Evolutionary conservation across 805 yeast species (phyloP).

Genomic region (Sugiyamaella floridensis): DNA sequence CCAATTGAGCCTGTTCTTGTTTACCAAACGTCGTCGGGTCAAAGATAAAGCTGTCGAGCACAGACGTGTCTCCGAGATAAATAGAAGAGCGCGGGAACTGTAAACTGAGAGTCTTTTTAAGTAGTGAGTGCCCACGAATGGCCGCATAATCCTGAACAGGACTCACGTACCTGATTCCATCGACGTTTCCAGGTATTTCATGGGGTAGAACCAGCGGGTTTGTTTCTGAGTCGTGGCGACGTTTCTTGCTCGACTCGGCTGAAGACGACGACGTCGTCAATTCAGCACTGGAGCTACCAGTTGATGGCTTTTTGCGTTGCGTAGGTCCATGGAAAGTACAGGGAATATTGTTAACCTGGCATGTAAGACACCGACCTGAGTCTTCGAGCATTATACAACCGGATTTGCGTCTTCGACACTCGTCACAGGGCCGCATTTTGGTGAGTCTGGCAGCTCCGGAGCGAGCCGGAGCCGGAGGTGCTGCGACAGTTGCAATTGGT

Average conservation of each 20-base stretch:
- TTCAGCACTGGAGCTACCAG: constrained; percentile 21
- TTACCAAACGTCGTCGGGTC: constrained; percentile 59
- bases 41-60: constrained; percentile 66
- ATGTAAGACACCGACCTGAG: constrained; percentile 56
- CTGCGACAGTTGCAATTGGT: neutral
- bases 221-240: neutral
- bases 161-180: constrained; percentile 27
- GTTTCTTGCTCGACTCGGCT: neutral
- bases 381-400: constrained; percentile 62
- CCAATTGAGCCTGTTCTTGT: constrained; percentile 73
- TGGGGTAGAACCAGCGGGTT: neutral
- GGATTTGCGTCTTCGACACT: constrained; percentile 72
- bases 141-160: constrained; percentile 64
- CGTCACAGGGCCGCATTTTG: constrained; percentile 62
- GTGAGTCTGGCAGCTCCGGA: constrained; percentile 6
- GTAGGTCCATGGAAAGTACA: constrained; percentile 62
- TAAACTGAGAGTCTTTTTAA: constrained; percentile 62
- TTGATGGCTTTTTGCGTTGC: constrained; percentile 26
- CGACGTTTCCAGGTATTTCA: neutral
- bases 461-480: neutral
- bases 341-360: constrained; percentile 63
- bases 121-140: constrained; percentile 54
- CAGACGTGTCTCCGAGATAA: constrained; percentile 81
- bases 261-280: neutral
- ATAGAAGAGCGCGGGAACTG: constrained; percentile 89